Base-by-base conservation (phyloP, 1,284 basidiomycete species). In the Earliella scabrosa region DNA sequence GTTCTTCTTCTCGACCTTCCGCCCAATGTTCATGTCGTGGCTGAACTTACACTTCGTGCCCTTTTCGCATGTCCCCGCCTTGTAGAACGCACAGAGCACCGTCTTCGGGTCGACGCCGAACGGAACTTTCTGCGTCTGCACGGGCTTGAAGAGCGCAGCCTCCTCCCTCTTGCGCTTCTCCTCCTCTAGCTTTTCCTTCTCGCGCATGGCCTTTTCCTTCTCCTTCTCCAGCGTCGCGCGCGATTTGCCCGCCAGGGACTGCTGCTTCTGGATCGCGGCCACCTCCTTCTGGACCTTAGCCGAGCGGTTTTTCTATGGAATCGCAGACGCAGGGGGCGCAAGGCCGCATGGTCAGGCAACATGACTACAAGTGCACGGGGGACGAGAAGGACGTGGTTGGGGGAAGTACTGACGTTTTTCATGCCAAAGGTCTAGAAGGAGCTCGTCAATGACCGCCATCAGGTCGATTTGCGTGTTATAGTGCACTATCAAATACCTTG, bases 1-100 rank as follows among this genome's bases (percentile, higher is more conserved):
- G 74, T 98, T 96, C 80, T 91, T 95, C 87, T 99, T 99, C 73
- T 97, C 93, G 45, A 91, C 90, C 75, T 97, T 98, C 60, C 97
- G 78, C 20, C 85, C 94, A 20, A 97, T 86, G 67, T 98, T 85
- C 58, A 86, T 65, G 76, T 97, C 89, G 75, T 99, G 97, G 60
- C 93, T 97, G 75, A 96, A 98, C 79, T 97, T 98, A 79, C 95
- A 97, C 76, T 94, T 94, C 71, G 64, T 86, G 26, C 90, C 95
- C 77, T 97, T 97, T 32, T 94, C 92, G 69, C 95, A 98, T 49
- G 77, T 79, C 6, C 95, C 95, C 8, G 88, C 87, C 76, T 97
- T 97, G 81, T 82, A 95, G 77, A 89, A 97, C 27, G 82, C 86
- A 71, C 95, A 97, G 16, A 97, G 78, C 36, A 97, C 77, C 23